Conservation (phyloP, 2,329 filamentous ascomycete genomes). For the Cladosporium halotolerans region DNA sequence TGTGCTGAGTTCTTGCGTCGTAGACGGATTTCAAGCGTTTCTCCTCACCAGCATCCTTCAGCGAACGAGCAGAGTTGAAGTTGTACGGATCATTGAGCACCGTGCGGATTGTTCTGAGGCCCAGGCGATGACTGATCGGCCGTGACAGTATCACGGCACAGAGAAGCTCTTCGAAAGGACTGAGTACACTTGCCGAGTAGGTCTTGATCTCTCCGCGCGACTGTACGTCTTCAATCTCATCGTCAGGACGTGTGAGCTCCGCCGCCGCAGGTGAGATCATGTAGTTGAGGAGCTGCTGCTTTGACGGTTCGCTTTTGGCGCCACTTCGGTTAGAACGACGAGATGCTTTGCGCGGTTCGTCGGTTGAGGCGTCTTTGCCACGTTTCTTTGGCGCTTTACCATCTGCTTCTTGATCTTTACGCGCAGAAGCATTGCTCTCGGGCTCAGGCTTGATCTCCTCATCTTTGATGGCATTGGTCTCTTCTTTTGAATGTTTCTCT, state of each 20-base stretch:
- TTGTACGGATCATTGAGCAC: constrained; percentile 40
- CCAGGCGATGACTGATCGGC: constrained; percentile 40
- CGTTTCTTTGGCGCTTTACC: constrained; percentile 18
- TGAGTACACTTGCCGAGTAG: constrained; percentile 29
- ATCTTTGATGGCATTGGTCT: background rate
- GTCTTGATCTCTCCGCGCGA: constrained; percentile 22
- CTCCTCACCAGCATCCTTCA: constrained; percentile 34
- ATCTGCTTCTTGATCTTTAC: background rate
- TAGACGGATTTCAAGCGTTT: constrained; percentile 35
- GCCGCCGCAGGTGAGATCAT: constrained; percentile 27
- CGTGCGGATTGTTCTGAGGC: constrained; percentile 39
- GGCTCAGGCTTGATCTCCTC: background rate
- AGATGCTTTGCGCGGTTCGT: constrained; percentile 21
- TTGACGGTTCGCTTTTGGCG: constrained; percentile 18
- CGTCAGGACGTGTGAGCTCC: constrained; percentile 29
- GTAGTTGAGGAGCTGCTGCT: constrained; percentile 29
- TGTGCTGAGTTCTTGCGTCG: constrained; percentile 40
- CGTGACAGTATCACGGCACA: constrained; percentile 40
- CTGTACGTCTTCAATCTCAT: constrained; percentile 29
- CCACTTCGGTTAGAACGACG: constrained; percentile 23
- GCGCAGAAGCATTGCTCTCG: background rate
- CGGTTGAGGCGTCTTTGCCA: constrained; percentile 13
- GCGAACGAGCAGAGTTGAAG: constrained; percentile 29
- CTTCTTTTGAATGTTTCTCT: background rate
- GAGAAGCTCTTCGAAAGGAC: constrained; percentile 41